phyloP scores from a whole-genome alignment of 352 stramenopile genomes.

The Globisporangium iwayamae region DNA sequence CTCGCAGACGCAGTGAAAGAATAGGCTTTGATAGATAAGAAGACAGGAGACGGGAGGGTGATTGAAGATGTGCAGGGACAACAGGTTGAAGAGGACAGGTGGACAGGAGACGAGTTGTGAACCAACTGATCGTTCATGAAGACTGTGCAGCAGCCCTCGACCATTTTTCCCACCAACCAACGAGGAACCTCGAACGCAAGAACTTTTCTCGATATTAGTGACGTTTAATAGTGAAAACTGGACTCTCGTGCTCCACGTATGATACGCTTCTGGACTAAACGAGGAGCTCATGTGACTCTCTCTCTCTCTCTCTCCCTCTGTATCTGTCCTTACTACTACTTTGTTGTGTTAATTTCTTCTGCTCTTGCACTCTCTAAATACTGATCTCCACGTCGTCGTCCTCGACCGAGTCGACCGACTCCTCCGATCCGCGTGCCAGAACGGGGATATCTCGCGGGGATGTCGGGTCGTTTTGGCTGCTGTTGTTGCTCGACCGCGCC shows the following conservation, averaged over 20 bases:
- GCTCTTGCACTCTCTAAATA: conserved; percentile 9
- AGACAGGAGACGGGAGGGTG: background rate
- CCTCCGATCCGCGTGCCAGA: conserved; percentile 16
- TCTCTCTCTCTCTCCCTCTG: background rate
- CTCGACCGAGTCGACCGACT: conserved; percentile 19
- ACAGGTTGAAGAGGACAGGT: background rate
- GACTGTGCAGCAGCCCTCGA: background rate
- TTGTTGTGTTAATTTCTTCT: background rate
- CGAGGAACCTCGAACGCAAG: background rate
- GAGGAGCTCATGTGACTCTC: background rate
- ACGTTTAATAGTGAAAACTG: conserved; percentile 11
- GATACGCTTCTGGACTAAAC: background rate
- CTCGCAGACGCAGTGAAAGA: conserved; percentile 5
- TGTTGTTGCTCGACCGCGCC: background rate
- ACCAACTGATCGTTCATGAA: background rate
- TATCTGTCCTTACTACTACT: background rate
- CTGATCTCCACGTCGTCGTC: conserved; percentile 22
- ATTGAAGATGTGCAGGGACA: background rate
- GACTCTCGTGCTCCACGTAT: background rate
- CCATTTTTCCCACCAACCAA: background rate
- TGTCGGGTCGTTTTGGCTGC: background rate
- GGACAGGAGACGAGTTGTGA: background rate
- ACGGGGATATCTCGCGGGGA: conserved; percentile 19
- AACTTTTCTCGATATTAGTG: conserved; percentile 7
- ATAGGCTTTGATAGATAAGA: conserved; percentile 9